Percentiles rank a stretch among this genome's conserved stretches.
Evolutionary conservation across 352 stramenopile species (phyloP).

Genomic region (Phytophthora pisi): DNA sequence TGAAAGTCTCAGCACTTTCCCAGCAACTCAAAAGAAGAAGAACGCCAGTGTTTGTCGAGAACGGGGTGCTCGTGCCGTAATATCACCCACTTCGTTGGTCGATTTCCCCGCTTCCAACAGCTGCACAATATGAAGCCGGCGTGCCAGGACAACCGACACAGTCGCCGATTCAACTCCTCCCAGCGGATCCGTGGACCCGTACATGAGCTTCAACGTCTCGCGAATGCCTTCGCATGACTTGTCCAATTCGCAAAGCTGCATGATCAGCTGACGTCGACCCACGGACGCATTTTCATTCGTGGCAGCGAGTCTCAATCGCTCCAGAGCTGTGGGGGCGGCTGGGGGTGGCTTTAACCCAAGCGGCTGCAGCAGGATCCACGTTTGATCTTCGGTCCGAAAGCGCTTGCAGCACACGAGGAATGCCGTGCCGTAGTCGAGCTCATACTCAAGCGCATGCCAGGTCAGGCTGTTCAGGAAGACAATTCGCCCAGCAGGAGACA

Average conservation of each 20-base stretch:
- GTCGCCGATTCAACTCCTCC: too few species aligned
- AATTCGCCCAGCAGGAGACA: background rate
- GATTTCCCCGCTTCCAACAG: too few species aligned
- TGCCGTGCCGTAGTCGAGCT: background rate
- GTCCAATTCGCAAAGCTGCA: background rate
- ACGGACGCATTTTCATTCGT: slow-evolving; percentile 6
- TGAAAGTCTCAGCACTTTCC: background rate
- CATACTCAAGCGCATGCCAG: background rate
- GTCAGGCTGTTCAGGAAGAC: background rate
- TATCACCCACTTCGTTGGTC: too few species aligned
- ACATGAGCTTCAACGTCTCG: slow-evolving; percentile 7
- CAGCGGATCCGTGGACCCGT: background rate
- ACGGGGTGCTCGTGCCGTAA: too few species aligned
- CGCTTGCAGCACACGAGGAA: background rate
- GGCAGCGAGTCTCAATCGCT: slow-evolving; percentile 1
- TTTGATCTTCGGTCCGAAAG: background rate
- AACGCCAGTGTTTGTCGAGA: too few species aligned
- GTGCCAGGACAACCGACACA: too few species aligned
- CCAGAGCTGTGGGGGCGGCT: too few species aligned
- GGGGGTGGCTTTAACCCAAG: too few species aligned
- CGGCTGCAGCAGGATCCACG: slow-evolving; percentile 4
- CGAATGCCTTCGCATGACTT: slow-evolving; percentile 4
- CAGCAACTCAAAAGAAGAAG: too few species aligned
- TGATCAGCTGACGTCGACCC: slow-evolving; percentile 12
- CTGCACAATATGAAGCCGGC: too few species aligned